A percentile compares a stretch with the other conserved stretches of the same genome.
phyloP scores from a whole-genome alignment of 2,329 filamentous ascomycete species.

The Beauveria brongniartii region DNA sequence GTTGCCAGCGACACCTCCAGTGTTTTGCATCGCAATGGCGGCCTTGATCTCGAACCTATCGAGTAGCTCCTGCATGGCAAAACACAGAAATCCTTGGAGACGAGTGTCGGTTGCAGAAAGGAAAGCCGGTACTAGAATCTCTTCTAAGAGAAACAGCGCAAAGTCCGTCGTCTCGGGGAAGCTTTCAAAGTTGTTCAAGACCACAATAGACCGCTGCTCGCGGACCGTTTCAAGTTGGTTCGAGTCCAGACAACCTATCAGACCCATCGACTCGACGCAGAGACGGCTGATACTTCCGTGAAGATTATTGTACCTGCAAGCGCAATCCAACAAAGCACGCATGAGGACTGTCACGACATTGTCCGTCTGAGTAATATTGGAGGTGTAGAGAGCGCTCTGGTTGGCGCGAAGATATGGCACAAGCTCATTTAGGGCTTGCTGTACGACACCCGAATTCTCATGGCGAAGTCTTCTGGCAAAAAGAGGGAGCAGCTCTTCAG shows the following conservation, averaged over 20 bases:
- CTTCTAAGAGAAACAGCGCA: constrained; percentile 73
- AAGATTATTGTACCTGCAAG: constrained; percentile 66
- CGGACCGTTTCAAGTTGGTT: constrained; percentile 77
- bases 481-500: constrained; percentile 56
- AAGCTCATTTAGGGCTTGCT: constrained; percentile 73
- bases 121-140: constrained; percentile 86
- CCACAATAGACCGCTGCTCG: constrained; percentile 73
- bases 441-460: constrained; percentile 79
- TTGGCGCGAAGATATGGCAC: constrained; percentile 62
- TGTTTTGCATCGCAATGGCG: constrained; percentile 36
- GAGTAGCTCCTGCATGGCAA: constrained; percentile 87
- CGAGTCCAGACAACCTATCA: constrained; percentile 86
- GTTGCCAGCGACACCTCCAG: constrained; percentile 38
- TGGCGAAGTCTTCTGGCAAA: constrained; percentile 69
- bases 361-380: constrained; percentile 74
- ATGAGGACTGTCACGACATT: constrained; percentile 62
- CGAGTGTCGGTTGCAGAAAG: constrained; percentile 81
- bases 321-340: constrained; percentile 76
- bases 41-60: constrained; percentile 66
- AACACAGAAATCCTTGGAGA: constrained; percentile 85
- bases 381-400: constrained; percentile 71
- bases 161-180: constrained; percentile 77
- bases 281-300: constrained; percentile 61
- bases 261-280: constrained; percentile 74
- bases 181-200: constrained; percentile 77